Evolutionary conservation across 129 eudicot species (phyloP).

Genomic region (Flaveria ramosissima): DNA sequence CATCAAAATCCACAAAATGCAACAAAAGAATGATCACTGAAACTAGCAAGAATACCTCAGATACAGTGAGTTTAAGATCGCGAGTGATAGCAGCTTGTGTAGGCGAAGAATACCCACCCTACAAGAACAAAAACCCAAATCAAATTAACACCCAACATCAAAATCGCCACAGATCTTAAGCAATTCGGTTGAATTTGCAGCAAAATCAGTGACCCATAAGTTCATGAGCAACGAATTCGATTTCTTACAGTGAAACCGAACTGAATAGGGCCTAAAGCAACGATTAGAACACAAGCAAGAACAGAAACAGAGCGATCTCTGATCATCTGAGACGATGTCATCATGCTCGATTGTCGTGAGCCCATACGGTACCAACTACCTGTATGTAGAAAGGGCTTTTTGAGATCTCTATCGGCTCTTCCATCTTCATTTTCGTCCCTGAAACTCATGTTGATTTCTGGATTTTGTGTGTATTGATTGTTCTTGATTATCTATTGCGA

Average conservation of each 20-base stretch:
- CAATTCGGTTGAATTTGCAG: slow-evolving; percentile 3
- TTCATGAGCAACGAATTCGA: not conserved
- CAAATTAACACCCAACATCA: not conserved
- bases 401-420: slow-evolving; percentile 47
- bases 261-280: slow-evolving; percentile 94
- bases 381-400: slow-evolving; percentile 87
- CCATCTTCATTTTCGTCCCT: slow-evolving; percentile 70
- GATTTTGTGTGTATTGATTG: not conserved
- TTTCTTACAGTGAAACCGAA: slow-evolving; percentile 86
- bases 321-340: slow-evolving; percentile 87
- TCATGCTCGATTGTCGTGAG: slow-evolving; percentile 79
- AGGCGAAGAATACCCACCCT: slow-evolving; percentile 90
- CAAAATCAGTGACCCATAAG: not conserved
- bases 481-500: too few relatives aligned
- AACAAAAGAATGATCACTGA: not conserved
- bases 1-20: not conserved
- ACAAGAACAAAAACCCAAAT: slow-evolving; percentile 17
- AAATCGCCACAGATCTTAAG: slow-evolving; percentile 8
- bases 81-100: slow-evolving; percentile 68
- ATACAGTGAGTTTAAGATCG: slow-evolving; percentile 66
- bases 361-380: slow-evolving; percentile 99
- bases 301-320: slow-evolving; percentile 90
- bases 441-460: slow-evolving; percentile 55
- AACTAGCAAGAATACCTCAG: slow-evolving; percentile 45
- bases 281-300: slow-evolving; percentile 88